Conservation (phyloP, 768 basidiomycete genomes). For the Sarcodon sp. region DNA sequence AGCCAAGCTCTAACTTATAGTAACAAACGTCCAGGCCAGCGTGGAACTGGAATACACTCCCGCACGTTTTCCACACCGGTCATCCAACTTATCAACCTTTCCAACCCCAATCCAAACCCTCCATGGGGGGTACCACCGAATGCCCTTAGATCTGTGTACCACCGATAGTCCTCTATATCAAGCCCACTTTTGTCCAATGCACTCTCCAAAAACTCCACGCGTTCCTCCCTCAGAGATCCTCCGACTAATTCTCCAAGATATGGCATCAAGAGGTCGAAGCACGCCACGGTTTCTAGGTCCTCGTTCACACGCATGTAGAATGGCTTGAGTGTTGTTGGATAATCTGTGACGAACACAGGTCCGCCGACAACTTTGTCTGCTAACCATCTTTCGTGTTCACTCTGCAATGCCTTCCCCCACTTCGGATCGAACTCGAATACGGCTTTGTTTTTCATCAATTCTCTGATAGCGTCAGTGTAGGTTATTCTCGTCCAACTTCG, state of each 20-base stretch:
- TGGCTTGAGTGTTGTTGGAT: slow-evolving; percentile 74
- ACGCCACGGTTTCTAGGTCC: slow-evolving; percentile 56
- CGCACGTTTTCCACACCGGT: slow-evolving; percentile 83
- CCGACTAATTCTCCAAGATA: slow-evolving; percentile 83
- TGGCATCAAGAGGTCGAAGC: slow-evolving; percentile 91
- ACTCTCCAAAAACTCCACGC: slow-evolving; percentile 33
- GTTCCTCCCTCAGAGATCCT: slow-evolving; percentile 82
- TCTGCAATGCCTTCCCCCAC: slow-evolving; percentile 67
- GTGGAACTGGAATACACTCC: slow-evolving; percentile 86
- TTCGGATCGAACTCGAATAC: slow-evolving; percentile 42
- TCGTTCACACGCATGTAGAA: slow-evolving; percentile 89
- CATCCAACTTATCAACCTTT: slow-evolving; percentile 79
- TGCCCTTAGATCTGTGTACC: slow-evolving; percentile 77
- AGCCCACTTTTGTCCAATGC: slow-evolving; percentile 38
- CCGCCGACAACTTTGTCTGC: slow-evolving; percentile 53
- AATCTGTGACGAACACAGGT: slow-evolving; percentile 88
- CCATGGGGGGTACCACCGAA: slow-evolving; percentile 88
- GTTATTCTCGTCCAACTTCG: slow-evolving; percentile 55
- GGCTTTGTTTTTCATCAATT: slow-evolving; percentile 29
- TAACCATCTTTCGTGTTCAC: slow-evolving; percentile 91
- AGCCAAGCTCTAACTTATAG: slow-evolving; percentile 22
- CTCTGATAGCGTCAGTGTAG: slow-evolving; percentile 63
- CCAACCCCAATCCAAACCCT: slow-evolving; percentile 95
- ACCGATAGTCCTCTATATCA: slow-evolving; percentile 30
- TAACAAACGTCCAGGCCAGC: slow-evolving; percentile 76